phyloP scores from a whole-genome alignment of 345 rosid genomes.

The Excoecaria agallocha region DNA sequence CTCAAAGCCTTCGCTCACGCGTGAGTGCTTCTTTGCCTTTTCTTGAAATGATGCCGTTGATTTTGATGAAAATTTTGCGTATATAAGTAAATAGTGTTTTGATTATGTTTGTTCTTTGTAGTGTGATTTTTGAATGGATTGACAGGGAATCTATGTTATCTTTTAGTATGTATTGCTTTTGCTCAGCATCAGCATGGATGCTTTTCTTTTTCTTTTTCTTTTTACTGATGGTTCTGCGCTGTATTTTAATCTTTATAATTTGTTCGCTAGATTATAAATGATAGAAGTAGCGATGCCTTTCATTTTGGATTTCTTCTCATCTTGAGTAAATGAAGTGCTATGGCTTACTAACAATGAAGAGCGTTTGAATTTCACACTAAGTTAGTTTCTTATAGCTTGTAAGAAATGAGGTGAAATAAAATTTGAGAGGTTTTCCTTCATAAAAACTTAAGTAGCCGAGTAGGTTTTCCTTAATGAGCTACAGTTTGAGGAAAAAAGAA shows the following conservation, averaged over 20 bases:
- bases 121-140: neutral
- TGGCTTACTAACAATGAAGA: too few species aligned
- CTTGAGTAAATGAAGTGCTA: neutral
- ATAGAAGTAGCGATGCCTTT: neutral
- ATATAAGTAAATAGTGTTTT: neutral
- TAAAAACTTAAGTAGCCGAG: too few species aligned
- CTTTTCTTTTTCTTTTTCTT: neutral
- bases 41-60: neutral
- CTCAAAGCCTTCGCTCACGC: conserved; percentile 87
- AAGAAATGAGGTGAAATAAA: neutral
- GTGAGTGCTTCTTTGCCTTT: conserved; percentile 43
- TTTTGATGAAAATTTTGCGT: neutral
- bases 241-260: neutral
- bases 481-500: neutral
- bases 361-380: neutral
- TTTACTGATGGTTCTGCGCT: neutral
- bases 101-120: neutral
- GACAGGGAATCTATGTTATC: neutral
- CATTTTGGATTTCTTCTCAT: neutral
- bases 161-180: neutral
- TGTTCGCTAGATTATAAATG: neutral
- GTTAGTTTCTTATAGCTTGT: conserved; percentile 5
- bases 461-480: neutral
- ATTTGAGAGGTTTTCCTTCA: neutral
- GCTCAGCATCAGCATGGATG: neutral